These are phyloP conservation scores for Fraxinus anomala DNA, from an alignment of 257 asterid genomes.

Conservation along the genomic window DNA sequence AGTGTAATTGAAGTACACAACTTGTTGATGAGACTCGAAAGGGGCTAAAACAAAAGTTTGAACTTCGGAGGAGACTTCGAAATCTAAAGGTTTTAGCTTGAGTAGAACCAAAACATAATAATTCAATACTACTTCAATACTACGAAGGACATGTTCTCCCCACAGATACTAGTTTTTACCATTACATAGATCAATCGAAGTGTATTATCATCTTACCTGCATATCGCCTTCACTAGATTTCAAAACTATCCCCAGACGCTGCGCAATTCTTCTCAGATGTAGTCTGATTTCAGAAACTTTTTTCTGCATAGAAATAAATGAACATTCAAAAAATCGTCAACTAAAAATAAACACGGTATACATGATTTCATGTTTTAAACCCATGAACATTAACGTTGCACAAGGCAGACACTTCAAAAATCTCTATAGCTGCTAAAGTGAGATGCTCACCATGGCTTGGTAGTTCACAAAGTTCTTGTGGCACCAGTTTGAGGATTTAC, in stretches of 20 bases:
- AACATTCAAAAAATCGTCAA: neutral
- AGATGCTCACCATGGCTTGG: slow-evolving; percentile 79
- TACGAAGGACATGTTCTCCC: neutral
- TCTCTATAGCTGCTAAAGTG: slow-evolving; percentile 11
- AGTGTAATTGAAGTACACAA: neutral
- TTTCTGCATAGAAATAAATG: slow-evolving; percentile 52
- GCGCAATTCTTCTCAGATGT: slow-evolving; percentile 79
- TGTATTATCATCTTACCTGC: slow-evolving; percentile 43
- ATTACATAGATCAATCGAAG: slow-evolving; percentile 19
- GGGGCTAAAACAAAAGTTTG: neutral
- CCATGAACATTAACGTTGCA: neutral
- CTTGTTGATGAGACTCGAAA: neutral
- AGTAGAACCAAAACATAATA: neutral
- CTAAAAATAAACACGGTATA: neutral
- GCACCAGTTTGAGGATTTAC: slow-evolving; percentile 93
- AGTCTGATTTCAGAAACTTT: slow-evolving; percentile 76
- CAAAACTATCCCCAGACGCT: slow-evolving; percentile 68
- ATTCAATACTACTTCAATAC: neutral
- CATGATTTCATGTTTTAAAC: neutral
- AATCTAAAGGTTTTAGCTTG: neutral
- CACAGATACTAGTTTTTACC: neutral
- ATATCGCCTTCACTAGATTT: slow-evolving; percentile 86
- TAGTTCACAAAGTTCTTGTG: slow-evolving; percentile 87
- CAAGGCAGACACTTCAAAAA: slow-evolving; percentile 7
- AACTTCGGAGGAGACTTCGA: neutral